Evolutionary conservation across 164 flowering plant genomes (phyloP), one percentile per base, ranked within the genome.

Genomic region (Macadamia tetraphylla): DNA sequence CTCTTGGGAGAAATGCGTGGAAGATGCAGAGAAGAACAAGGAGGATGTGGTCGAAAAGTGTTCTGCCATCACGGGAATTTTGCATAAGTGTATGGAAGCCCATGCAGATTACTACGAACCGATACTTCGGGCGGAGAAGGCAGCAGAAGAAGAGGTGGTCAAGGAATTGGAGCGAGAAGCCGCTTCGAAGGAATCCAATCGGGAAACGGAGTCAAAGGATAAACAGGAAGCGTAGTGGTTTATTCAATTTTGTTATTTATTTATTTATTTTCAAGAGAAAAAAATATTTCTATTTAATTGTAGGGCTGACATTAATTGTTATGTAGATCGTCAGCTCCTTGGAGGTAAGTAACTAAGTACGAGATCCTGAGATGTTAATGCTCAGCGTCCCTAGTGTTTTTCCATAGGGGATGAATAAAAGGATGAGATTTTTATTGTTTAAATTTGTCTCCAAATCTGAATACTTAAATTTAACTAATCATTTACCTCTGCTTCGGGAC

Each of bases 31-130:
- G 81, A 77, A 80, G 75, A 83, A 80, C 64, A 65, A 81, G 9
- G 93, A 88, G 49, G 88, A 94, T 60, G 63, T 88, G n/a, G 93
- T 83, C 61, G 88, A 86, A 30, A 91, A 88, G 78, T 94, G 97
- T 67, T 76, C 67, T 32, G 80, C 88, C 63, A 82, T 71, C 0
- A 90, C 94, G 9, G 55, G 71, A 2, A 58, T 80, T 64, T 72
- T 94, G 72, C 87, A 80, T 79, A 74, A 80, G 79, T 94, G 98
- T 75, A 91, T 94, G 98, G 87, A 87, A 51, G 89, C 82, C 53
- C 93, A 94, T 61, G 30, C 88, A 0, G 94, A 90, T 74, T 86
- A 90, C 75, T 94, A 94, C 32, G 88, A 72, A 52, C 96, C 94
- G 0, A 74, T 90, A 31, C 81, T 91, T 42, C 64, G 67, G 40